These are phyloP conservation scores for Nakataea oryzae DNA, from an alignment of 2,329 filamentous ascomycete species.

Conservation along the genomic window DNA sequence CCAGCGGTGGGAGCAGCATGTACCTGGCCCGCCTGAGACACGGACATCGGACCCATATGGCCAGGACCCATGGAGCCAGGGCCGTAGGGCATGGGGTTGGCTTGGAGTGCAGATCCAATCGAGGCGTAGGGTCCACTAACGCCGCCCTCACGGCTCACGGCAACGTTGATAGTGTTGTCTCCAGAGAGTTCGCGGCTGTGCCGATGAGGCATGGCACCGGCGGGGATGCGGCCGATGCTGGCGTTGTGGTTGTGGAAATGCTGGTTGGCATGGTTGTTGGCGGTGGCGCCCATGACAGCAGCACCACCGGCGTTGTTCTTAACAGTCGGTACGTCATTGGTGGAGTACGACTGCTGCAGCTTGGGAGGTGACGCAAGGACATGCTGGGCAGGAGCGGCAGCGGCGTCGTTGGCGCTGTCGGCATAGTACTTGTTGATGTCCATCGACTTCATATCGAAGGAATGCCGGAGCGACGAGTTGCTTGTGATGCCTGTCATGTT, in stretches of 20 bases:
- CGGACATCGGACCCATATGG: slow-evolving; percentile 39
- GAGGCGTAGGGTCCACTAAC: slow-evolving; percentile 38
- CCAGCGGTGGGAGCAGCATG: neutral
- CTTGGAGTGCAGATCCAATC: slow-evolving; percentile 66
- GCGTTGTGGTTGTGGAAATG: slow-evolving; percentile 70
- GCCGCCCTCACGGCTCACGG: slow-evolving; percentile 27
- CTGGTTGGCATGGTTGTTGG: slow-evolving; percentile 51
- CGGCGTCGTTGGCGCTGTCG: slow-evolving; percentile 30
- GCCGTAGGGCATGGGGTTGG: slow-evolving; percentile 69
- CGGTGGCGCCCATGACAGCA: slow-evolving; percentile 30
- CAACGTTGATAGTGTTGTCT: slow-evolving; percentile 28
- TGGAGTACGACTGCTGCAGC: slow-evolving; percentile 80
- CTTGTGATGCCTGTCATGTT: slow-evolving; percentile 35
- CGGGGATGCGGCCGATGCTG: slow-evolving; percentile 69
- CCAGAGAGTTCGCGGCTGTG: slow-evolving; percentile 63
- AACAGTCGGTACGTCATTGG: slow-evolving; percentile 77
- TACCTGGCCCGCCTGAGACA: slow-evolving; percentile 6
- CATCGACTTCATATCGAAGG: slow-evolving; percentile 38
- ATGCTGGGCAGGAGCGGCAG: slow-evolving; percentile 35
- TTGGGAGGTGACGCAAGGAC: slow-evolving; percentile 57
- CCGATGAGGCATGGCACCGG: slow-evolving; percentile 52
- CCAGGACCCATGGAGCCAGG: neutral
- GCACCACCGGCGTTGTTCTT: slow-evolving; percentile 51
- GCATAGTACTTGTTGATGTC: slow-evolving; percentile 33
- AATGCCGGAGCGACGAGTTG: slow-evolving; percentile 44